Conservation (phyloP, 2,329 filamentous ascomycete genomes). For the Calonectria pseudoturangicola region DNA sequence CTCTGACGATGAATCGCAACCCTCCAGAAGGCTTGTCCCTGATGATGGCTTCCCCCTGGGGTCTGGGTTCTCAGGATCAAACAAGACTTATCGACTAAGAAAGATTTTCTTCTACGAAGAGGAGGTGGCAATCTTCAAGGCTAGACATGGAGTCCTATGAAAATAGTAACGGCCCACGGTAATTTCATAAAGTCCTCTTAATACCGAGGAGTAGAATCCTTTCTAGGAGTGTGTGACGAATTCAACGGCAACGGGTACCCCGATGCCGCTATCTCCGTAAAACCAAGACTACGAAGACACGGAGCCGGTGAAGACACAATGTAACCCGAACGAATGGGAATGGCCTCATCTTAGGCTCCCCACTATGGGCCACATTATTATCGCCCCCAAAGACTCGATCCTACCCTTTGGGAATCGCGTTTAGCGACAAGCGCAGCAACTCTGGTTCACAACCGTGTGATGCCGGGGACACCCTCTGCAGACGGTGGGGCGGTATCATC, state of each 20-base stretch:
- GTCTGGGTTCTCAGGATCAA: constrained; percentile 10
- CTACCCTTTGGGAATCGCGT: constrained; percentile 25
- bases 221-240: constrained; percentile 21
- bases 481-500: constrained; percentile 26
- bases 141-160: constrained; percentile 40
- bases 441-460: constrained; percentile 25
- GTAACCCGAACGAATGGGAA: constrained; percentile 24
- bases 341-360: constrained; percentile 34
- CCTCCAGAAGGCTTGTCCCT: constrained; percentile 33
- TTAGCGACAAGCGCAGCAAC: constrained; percentile 27
- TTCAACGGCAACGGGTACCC: constrained; percentile 15
- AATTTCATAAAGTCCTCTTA: constrained; percentile 26
- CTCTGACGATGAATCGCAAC: constrained; percentile 39
- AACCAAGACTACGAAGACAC: constrained; percentile 22
- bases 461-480: constrained; percentile 3
- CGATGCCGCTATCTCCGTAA: constrained; percentile 27
- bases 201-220: constrained; percentile 30
- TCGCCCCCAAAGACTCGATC: constrained; percentile 28
- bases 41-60: constrained; percentile 21
- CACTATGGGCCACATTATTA: constrained; percentile 20
- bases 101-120: constrained; percentile 41
- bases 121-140: constrained; percentile 41
- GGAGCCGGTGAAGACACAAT: constrained; percentile 23
- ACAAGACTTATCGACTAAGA: constrained; percentile 36
- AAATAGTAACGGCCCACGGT: constrained; percentile 24